These are phyloP conservation scores for Curvularia eragrostidis DNA, from an alignment of 2,329 filamentous ascomycete species.

Conservation along the genomic window DNA sequence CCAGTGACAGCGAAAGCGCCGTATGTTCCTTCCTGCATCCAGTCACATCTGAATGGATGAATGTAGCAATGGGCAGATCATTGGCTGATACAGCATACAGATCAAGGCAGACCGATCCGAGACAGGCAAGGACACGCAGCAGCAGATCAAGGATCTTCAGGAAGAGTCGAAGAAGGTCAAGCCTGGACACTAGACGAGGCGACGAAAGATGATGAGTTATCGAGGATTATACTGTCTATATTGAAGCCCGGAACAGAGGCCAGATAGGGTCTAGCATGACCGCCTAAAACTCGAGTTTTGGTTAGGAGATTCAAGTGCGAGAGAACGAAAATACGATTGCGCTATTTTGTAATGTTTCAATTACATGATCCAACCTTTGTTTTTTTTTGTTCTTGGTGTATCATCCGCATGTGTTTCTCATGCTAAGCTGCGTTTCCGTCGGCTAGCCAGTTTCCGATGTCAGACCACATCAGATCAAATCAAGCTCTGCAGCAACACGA, in stretches of 20 bases:
- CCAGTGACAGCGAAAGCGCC: slow-evolving; percentile 52
- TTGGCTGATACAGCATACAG: slow-evolving; percentile 21
- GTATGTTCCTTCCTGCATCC: slow-evolving; percentile 30
- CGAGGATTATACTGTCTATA: not conserved
- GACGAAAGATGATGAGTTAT: not conserved
- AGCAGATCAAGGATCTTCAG: slow-evolving; percentile 56
- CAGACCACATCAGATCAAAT: not conserved
- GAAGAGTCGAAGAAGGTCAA: slow-evolving; percentile 51
- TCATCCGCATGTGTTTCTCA: not conserved
- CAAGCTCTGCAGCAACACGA: not conserved
- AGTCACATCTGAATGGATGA: too few species aligned
- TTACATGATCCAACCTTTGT: not conserved
- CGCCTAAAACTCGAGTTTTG: not conserved
- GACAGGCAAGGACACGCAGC: slow-evolving; percentile 46
- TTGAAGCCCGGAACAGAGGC: not conserved
- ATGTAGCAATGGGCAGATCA: not conserved
- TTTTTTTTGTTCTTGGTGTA: not conserved
- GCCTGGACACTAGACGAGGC: not conserved
- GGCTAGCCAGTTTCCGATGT: not conserved
- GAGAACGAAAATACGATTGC: slow-evolving; percentile 1
- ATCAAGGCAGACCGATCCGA: slow-evolving; percentile 55
- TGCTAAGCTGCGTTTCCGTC: not conserved
- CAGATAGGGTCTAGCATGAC: not conserved
- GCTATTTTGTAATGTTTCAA: slow-evolving; percentile 9
- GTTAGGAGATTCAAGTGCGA: not conserved